Evolutionary conservation across 169 alveolate species (phyloP).

Genomic region (Plasmodium vivax): DNA sequence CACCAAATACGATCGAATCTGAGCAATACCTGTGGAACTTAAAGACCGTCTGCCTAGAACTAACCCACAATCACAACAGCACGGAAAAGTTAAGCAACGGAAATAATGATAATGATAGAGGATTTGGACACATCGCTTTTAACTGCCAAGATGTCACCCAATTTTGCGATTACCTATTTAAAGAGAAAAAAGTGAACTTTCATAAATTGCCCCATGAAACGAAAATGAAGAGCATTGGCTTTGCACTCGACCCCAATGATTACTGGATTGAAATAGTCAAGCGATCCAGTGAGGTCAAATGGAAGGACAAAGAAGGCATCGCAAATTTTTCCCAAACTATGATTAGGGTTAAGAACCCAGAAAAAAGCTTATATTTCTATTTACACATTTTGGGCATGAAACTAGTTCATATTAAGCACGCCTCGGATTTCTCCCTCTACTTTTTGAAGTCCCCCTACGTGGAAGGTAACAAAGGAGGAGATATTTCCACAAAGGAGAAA

Average conservation of each 20-base stretch:
- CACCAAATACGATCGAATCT: constrained; percentile 75
- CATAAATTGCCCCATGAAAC: constrained; percentile 86
- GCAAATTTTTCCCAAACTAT: constrained; percentile 83
- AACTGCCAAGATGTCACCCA: constrained; percentile 76
- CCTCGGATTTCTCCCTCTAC: constrained; percentile 52
- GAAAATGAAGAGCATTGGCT: constrained; percentile 82
- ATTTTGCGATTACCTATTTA: constrained; percentile 32
- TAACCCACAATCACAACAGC: constrained; percentile 82
- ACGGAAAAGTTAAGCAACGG: constrained; percentile 82
- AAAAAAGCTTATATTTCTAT: constrained; percentile 76
- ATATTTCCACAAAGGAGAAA: not conserved
- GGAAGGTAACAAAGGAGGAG: not conserved
- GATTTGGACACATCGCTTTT: constrained; percentile 88
- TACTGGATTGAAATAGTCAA: constrained; percentile 84
- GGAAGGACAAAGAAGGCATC: constrained; percentile 55
- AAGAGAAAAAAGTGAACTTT: constrained; percentile 75
- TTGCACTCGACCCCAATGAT: constrained; percentile 85
- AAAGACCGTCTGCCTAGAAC: constrained; percentile 79
- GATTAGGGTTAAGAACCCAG: constrained; percentile 83
- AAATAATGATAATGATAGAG: constrained; percentile 82
- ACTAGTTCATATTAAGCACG: constrained; percentile 61
- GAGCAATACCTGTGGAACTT: constrained; percentile 83
- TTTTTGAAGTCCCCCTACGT: constrained; percentile 50
- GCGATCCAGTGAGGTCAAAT: constrained; percentile 73
- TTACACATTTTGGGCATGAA: constrained; percentile 78